Conservation (phyloP, 495 filamentous ascomycete species). For the Aspergillus cristatus region DNA sequence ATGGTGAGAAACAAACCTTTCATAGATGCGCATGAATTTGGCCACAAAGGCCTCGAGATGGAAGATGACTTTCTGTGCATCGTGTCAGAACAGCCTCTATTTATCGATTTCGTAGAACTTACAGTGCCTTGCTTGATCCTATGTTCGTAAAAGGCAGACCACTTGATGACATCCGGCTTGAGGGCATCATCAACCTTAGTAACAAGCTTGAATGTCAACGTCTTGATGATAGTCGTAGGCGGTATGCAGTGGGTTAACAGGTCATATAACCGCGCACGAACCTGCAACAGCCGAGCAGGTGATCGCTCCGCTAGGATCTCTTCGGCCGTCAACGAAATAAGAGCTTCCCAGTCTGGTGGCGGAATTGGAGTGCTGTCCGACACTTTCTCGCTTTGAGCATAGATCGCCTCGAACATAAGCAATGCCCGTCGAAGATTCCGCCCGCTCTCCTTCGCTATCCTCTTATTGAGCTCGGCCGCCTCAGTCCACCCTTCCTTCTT, state of each 20-base stretch:
- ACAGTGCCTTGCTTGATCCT: conserved; percentile 75
- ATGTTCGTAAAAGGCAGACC: conserved; percentile 96
- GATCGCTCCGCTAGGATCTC: conserved; percentile 90
- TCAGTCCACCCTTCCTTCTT: conserved; percentile 68
- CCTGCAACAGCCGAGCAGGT: conserved; percentile 73
- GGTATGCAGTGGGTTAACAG: conserved; percentile 95
- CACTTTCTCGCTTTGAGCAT: conserved; percentile 93
- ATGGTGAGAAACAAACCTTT: conserved; percentile 44
- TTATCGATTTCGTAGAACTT: conserved; percentile 6
- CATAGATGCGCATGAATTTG: conserved; percentile 92
- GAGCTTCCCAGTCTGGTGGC: conserved; percentile 90
- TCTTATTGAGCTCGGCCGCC: conserved; percentile 59
- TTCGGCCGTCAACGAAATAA: conserved; percentile 76
- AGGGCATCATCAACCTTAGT: conserved; percentile 75
- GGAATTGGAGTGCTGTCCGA: conserved; percentile 82
- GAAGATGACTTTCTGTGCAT: conserved; percentile 81
- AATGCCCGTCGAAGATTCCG: conserved; percentile 83
- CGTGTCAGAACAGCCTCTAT: conserved; percentile 10
- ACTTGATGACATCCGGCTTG: conserved; percentile 87
- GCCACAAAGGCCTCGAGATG: conserved; percentile 97
- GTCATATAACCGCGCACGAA: conserved; percentile 89
- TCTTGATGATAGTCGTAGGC: conserved; percentile 82
- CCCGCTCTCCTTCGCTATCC: conserved; percentile 86
- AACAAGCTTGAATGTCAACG: conserved; percentile 86
- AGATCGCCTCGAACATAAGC: conserved; percentile 92